Percentiles rank a stretch among this genome's conserved stretches.
phyloP scores from a whole-genome alignment of 176 grass and related monocot genomes.

The Chrysopogon serrulatus region DNA sequence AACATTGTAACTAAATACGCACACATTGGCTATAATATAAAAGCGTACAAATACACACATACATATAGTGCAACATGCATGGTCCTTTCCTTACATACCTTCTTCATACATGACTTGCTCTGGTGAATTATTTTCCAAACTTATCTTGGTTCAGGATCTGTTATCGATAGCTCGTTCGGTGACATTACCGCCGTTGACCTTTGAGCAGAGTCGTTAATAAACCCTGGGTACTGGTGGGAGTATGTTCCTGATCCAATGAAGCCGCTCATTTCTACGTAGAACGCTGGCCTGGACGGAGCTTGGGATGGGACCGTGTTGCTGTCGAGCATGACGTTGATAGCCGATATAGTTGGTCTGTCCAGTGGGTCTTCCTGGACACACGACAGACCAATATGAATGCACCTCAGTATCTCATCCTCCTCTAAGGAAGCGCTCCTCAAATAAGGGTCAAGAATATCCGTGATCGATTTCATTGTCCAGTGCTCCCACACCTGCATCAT shows the following conservation, averaged over 20 bases:
- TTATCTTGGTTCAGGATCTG: slow-evolving; percentile 26
- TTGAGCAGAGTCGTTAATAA: too few species aligned
- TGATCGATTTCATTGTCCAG: neutral
- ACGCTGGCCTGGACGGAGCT: neutral
- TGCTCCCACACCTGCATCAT: slow-evolving; percentile 14
- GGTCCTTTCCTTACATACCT: neutral
- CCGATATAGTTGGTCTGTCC: neutral
- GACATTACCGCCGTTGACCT: neutral
- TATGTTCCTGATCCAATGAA: neutral
- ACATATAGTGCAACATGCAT: neutral
- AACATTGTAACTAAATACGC: too few species aligned
- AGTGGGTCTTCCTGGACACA: slow-evolving; percentile 13
- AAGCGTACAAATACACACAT: too few species aligned
- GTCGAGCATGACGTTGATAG: neutral
- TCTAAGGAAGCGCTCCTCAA: neutral
- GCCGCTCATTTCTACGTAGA: neutral
- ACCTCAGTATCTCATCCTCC: neutral
- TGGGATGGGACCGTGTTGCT: neutral
- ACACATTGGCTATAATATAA: too few species aligned
- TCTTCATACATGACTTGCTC: neutral
- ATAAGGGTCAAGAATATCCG: neutral
- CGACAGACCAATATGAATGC: neutral
- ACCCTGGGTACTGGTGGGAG: neutral
- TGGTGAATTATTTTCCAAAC: neutral
- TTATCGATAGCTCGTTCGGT: neutral